A percentile compares a stretch with the other conserved stretches of the same genome.
These are phyloP conservation scores for Aotearoamyces nothofagi DNA, from an alignment of 2,329 filamentous ascomycete genomes.

Conservation along the genomic window DNA sequence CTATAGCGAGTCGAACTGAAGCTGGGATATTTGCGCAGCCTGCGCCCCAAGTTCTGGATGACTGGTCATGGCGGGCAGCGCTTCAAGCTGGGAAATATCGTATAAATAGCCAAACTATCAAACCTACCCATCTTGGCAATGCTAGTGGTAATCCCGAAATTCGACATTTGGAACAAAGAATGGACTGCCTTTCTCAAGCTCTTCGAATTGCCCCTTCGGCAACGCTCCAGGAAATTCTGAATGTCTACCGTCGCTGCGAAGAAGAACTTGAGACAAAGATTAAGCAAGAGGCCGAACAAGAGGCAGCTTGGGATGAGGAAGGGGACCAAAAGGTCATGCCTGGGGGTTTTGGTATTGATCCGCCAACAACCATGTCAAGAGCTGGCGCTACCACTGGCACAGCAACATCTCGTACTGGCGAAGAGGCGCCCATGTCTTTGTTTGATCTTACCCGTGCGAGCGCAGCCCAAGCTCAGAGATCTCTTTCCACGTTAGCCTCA, in stretches of 20 bases:
- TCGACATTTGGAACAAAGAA: conserved; percentile 63
- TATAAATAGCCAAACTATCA: conserved; percentile 34
- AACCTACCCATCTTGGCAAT: conserved; percentile 44
- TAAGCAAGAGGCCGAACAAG: conserved; percentile 49
- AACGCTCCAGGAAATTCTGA: conserved; percentile 60
- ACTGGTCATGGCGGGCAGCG: conserved; percentile 67
- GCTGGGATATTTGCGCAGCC: conserved; percentile 12
- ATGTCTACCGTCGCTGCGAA: conserved; percentile 62
- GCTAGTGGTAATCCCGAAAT: conserved; percentile 45
- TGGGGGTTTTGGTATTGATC: conserved; percentile 31
- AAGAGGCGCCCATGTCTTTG: conserved; percentile 48
- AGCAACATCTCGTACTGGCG: conserved; percentile 26
- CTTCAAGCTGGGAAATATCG: conserved; percentile 65
- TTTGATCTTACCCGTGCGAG: conserved; percentile 49
- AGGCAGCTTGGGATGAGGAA: conserved; percentile 54
- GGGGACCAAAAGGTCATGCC: conserved; percentile 43
- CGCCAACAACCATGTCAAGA: conserved; percentile 19
- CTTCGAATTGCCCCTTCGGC: conserved; percentile 56
- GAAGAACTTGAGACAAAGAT: conserved; percentile 57
- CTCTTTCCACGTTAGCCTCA: conserved; percentile 35
- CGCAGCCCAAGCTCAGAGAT: conserved; percentile 40
- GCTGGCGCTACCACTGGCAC: conserved; percentile 9
- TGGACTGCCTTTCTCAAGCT: conserved; percentile 64
- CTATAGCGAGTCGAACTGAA: conserved; percentile 8
- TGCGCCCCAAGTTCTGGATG: conserved; percentile 27